Evolutionary conservation across 1,284 basidiomycete genomes (phyloP).

Genomic region (Limonomyces culmigenus): DNA sequence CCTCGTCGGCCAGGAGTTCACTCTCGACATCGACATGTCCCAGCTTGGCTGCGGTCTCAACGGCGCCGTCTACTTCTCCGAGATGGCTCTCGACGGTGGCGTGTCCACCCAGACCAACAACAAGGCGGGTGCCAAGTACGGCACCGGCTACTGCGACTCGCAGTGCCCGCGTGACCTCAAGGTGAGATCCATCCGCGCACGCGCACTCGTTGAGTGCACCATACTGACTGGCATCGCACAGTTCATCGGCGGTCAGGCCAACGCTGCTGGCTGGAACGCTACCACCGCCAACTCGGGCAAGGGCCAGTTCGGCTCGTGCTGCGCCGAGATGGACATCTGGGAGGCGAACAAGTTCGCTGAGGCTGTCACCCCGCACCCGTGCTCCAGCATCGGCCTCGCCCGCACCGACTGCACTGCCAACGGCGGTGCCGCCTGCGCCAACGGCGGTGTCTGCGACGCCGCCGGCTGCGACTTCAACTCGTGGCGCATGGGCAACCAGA

Average conservation of each 20-base stretch:
- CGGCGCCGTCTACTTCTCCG: slow-evolving; percentile 26
- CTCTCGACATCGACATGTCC: slow-evolving; percentile 39
- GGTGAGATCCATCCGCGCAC: slow-evolving; percentile 10
- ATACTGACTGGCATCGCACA: no score
- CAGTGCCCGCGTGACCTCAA: slow-evolving; percentile 18
- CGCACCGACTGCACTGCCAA: slow-evolving; percentile 9
- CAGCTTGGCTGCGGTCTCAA: slow-evolving; percentile 38
- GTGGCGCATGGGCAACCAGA: slow-evolving; percentile 12
- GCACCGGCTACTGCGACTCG: slow-evolving; percentile 18
- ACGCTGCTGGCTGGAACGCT: slow-evolving; percentile 9
- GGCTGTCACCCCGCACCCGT: slow-evolving; percentile 12
- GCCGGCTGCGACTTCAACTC: slow-evolving; percentile 16
- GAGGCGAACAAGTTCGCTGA: slow-evolving; percentile 13
- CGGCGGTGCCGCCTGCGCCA: slow-evolving; percentile 7
- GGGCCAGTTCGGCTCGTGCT: slow-evolving; percentile 10
- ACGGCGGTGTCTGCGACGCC: slow-evolving; percentile 9
- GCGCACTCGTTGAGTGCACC: no score
- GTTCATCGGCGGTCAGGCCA: slow-evolving; percentile 10
- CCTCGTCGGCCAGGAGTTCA: slow-evolving; percentile 35
- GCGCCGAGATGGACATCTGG: slow-evolving; percentile 13
- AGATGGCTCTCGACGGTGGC: slow-evolving; percentile 24
- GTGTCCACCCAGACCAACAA: slow-evolving; percentile 17
- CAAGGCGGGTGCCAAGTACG: slow-evolving; percentile 27
- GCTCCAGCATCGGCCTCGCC: slow-evolving; percentile 8
- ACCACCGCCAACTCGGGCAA: slow-evolving; percentile 11